Evolutionary conservation across 2,329 filamentous ascomycete species (phyloP).

Genomic region (Aureobasidium lini): DNA sequence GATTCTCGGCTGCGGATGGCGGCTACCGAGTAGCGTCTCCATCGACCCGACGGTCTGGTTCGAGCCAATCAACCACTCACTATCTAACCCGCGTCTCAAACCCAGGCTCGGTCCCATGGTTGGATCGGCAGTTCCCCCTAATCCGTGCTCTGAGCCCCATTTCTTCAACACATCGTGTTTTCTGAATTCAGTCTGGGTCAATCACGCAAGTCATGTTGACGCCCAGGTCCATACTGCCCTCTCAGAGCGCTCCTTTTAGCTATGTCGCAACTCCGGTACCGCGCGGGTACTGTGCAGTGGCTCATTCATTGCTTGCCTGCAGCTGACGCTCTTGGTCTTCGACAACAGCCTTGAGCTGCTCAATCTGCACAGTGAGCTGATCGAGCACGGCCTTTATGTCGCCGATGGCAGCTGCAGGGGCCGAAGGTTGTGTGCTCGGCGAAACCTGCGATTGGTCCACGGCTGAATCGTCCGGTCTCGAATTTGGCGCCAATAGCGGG

Average conservation of each 20-base stretch:
- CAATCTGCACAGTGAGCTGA: constrained; percentile 30
- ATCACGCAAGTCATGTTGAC: not conserved
- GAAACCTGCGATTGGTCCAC: constrained; percentile 2
- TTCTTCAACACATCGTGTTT: not conserved
- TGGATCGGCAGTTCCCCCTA: not conserved
- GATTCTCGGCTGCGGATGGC: constrained; percentile 11
- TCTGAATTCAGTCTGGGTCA: not conserved
- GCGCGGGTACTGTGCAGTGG: not conserved
- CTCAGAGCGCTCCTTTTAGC: not conserved
- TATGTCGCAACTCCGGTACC: not conserved
- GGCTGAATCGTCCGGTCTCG: constrained; percentile 10
- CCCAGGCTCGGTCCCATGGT: not conserved
- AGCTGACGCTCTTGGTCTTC: constrained; percentile 26
- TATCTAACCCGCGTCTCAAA: not conserved
- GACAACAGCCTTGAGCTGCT: constrained; percentile 33
- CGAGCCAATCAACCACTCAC: constrained; percentile 3
- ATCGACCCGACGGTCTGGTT: not conserved
- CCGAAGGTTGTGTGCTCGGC: not conserved
- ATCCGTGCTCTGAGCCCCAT: not conserved
- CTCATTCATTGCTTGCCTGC: not conserved
- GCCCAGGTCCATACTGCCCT: not conserved
- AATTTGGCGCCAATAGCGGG: constrained; percentile 19
- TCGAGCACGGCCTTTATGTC: constrained; percentile 12
- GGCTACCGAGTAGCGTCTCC: constrained; percentile 5
- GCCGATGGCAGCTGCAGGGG: not conserved